These are phyloP conservation scores for Blastobotrys chiropterorum DNA, from an alignment of 805 yeast genomes.

Conservation along the genomic window DNA sequence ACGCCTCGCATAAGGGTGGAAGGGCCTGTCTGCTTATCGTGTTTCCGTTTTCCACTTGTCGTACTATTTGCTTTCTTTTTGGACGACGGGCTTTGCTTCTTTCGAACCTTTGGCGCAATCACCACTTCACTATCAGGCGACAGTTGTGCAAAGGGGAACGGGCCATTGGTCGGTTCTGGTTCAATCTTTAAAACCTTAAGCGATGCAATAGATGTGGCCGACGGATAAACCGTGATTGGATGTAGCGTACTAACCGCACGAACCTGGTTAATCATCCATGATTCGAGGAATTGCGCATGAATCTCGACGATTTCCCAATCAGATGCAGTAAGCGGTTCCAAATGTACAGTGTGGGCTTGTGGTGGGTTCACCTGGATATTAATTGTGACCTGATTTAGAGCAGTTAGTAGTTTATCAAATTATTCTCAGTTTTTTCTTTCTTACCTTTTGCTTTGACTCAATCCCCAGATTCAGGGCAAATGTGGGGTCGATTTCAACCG, in stretches of 20 bases:
- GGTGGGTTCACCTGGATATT: conserved; percentile 44
- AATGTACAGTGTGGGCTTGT: conserved; percentile 54
- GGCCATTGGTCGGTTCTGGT: conserved; percentile 29
- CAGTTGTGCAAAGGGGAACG: conserved; percentile 41
- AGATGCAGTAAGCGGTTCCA: conserved; percentile 68
- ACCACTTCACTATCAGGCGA: conserved; percentile 62
- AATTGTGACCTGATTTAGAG: conserved; percentile 23
- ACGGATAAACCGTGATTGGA: conserved; percentile 61
- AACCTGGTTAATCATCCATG: conserved; percentile 68
- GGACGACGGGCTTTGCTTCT: conserved; percentile 10
- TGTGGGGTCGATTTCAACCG: conserved; percentile 59
- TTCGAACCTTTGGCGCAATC: conserved; percentile 60
- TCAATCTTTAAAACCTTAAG: conserved; percentile 46
- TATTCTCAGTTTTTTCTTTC: conserved; percentile 11
- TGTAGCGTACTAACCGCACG: conserved; percentile 62
- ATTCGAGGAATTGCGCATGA: conserved; percentile 72
- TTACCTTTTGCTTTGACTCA: conserved; percentile 36
- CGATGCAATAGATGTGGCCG: conserved; percentile 53
- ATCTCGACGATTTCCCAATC: conserved; percentile 92
- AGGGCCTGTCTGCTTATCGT: conserved; percentile 22
- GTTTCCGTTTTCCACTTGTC: neutral
- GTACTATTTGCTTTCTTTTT: conserved; percentile 5
- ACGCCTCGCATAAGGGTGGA: conserved; percentile 46
- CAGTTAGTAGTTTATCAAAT: neutral
- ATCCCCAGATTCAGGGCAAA: conserved; percentile 52